A percentile compares a stretch with the other conserved stretches of the same genome.
These are phyloP conservation scores for Phylloporus sp. DNA, from an alignment of 768 basidiomycete species.

Conservation along the genomic window DNA sequence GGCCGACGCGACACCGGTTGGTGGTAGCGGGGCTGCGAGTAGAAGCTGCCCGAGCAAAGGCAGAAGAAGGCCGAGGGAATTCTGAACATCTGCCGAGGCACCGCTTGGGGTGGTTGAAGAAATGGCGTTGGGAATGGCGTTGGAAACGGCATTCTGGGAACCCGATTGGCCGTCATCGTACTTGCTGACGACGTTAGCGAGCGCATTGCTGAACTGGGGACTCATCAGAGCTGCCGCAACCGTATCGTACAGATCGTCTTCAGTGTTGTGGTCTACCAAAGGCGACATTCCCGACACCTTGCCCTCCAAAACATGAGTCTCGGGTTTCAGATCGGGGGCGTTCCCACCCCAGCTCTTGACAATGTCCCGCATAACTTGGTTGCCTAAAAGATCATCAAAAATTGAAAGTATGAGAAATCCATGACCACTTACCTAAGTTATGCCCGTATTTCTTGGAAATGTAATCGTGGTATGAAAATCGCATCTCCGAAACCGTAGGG, in stretches of 20 bases:
- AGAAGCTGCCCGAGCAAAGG: not conserved
- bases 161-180: not conserved
- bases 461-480: not conserved
- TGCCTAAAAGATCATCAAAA: not conserved
- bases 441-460: not conserved
- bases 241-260: not conserved
- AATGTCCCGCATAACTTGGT: not conserved
- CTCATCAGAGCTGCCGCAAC: not conserved
- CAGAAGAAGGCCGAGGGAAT: not conserved
- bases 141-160: too few relatives aligned
- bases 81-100: not conserved
- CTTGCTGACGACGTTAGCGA: not conserved
- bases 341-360: not conserved
- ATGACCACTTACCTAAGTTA: not conserved
- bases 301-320: not conserved
- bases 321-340: not conserved
- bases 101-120: too few relatives aligned
- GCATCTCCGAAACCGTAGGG: not conserved
- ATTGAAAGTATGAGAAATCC: not conserved
- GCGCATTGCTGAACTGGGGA: not conserved
- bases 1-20: not conserved
- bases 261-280: not conserved
- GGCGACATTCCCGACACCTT: not conserved
- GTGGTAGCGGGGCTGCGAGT: not conserved
- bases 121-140: too few relatives aligned